Evolutionary conservation across 805 yeast species (phyloP).

Genomic region (Dipodascopsis tothii): DNA sequence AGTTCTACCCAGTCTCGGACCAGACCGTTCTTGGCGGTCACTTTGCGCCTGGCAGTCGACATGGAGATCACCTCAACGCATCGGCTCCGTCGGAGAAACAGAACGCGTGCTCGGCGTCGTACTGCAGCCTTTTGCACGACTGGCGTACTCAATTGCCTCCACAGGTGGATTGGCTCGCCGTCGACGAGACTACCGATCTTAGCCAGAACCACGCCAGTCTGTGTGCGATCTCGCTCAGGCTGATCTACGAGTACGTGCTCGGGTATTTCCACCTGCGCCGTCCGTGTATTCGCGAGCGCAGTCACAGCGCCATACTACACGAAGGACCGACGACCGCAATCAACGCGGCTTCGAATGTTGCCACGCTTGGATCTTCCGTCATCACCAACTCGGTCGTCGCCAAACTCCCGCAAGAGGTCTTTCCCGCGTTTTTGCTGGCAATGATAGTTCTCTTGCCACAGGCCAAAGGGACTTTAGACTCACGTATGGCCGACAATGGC

Average conservation of each 20-base stretch:
- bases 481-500: background rate
- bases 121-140: background rate
- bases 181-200: no score
- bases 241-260: background rate
- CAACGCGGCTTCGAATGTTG: background rate
- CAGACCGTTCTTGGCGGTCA: no score
- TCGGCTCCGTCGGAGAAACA: no score
- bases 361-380: constrained; percentile 1
- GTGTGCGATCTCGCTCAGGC: background rate
- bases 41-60: no score
- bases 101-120: background rate
- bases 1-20: background rate
- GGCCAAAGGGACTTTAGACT: constrained; percentile 1
- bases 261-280: background rate
- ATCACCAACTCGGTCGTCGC: constrained; percentile 10
- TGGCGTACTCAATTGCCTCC: background rate
- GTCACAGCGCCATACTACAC: background rate
- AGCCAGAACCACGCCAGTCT: no score
- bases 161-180: background rate
- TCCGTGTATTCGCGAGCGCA: background rate
- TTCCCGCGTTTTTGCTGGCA: constrained; percentile 18
- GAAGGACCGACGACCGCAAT: background rate
- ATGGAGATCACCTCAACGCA: no score
- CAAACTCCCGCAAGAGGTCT: constrained; percentile 14
- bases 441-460: constrained; percentile 18